Base-by-base conservation (phyloP, 176 grass and related monocot genomes). In the Rhipidocladum racemiflorum region DNA sequence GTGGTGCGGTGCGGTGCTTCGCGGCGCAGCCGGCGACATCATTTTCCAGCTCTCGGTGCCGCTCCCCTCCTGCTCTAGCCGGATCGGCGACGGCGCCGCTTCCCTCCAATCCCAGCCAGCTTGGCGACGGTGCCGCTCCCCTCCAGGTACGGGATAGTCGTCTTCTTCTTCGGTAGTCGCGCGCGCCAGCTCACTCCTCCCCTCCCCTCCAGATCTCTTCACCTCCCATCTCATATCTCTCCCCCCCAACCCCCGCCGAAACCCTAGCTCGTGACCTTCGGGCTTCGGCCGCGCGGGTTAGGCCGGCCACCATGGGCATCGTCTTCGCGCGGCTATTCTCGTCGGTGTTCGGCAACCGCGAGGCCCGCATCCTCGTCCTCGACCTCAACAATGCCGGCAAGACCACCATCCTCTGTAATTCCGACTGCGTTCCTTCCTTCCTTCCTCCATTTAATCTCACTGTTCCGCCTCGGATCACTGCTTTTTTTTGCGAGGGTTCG, bases 241-340 rank as follows among this genome's bases (percentile, higher is more conserved):
- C 39, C 13, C 29, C 23, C 55, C 3, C n/a, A n/a, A 0, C 14
- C 71, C 21, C 20, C 27, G 36, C 68, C 73, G 35, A 53, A 83
- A 61, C 79, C 72, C 82, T 54, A 68, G 67, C 53, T 44, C 51
- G 56, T 65, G 40, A 27, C 38, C 72, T 39, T 50, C n/a, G n/a
- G n/a, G n/a, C n/a, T n/a, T n/a, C 87, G 38, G 76, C 45, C 76
- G 76, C 76, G 65, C 48, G 61, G 80, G 80, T 64, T 63, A 67
- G 40, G 50, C 61, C 36, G 60, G 57, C 89, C 62, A 65, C 84
- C 84, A 97, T 97, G 95, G 95, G 95, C 82, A 97, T 97, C 90
- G 90, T 94, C 38, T 97, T 97, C 81, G 93, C 95, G 62, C 95
- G 95, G 95, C 93, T 97, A 86, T 94, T 97, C 88, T 92, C 91